Evolutionary conservation across 257 asterid genomes (phyloP), one percentile per base, ranked within the genome.

Genomic region (Marsdenia floribunda): DNA sequence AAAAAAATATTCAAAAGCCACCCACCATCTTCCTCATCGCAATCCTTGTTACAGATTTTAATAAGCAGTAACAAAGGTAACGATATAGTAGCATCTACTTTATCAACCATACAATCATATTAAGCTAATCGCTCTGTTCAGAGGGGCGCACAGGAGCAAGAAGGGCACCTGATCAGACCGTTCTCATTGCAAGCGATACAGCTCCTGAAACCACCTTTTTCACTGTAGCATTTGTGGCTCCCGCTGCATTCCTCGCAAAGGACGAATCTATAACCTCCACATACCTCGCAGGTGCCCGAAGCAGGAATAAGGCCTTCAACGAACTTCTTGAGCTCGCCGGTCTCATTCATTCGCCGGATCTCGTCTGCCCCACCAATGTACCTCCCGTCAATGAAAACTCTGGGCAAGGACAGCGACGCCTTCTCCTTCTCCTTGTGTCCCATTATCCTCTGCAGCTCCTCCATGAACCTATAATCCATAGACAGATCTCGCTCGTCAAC

Each of bases 81-180:
- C 70, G 70, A 65, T 65, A 65, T 14, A 37, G 46, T 50, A 65
- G 1, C 9, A 55, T 18, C 54, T 54, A 67, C 37, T 1, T 29
- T 40, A 76, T 68, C 65, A 75, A 75, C 61, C 67, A 65, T 24
- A 26, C 68, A 40, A 67, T 19, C 55, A 75, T 53, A 19, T 8
- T 38, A 37, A 70, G 68, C 78, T 71, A 80, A 71, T 71, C 77
- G 66, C 33, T 70, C 46, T 72, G 75, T 59, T 86, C 75, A 82
- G 18, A 81, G 64, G 49, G 88, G 84, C 1, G 84, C 80, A 78
- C 78, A 83, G 71, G 84, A 90, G 78, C 99, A 94, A 82, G 93
- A 89, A 13, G 97, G 90, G 96, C 99, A 94, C 96, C 96, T 92
- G 87, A 89, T 78, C 80, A 92, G 88, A 67, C 98, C 99, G 78